phyloP scores from a whole-genome alignment of 164 flowering plant genomes.

The Vitis cinerea region DNA sequence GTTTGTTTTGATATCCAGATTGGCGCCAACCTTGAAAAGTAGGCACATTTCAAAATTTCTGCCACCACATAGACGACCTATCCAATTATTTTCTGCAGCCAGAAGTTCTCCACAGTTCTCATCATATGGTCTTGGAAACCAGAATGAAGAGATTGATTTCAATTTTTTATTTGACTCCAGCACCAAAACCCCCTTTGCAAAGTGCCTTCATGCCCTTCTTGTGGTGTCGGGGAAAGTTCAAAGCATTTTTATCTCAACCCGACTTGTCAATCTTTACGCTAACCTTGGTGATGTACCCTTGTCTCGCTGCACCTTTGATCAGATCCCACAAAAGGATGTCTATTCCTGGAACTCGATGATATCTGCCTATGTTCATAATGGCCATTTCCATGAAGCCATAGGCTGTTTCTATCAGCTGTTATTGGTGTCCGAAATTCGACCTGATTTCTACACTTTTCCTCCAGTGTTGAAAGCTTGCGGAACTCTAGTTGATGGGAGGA shows the following conservation, averaged over 20 bases:
- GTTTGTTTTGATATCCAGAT: constrained; percentile 12
- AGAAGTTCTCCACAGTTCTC: constrained; percentile 12
- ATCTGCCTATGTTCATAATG: constrained; percentile 43
- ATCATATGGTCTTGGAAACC: constrained; percentile 16
- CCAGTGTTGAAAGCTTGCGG: constrained; percentile 61
- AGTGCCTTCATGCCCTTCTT: constrained; percentile 56
- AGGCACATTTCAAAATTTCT: constrained; percentile 17
- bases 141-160: constrained; percentile 35
- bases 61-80: constrained; percentile 1
- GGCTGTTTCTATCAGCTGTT: constrained; percentile 39
- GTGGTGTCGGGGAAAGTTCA: constrained; percentile 49
- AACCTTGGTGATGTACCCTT: constrained; percentile 40
- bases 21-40: constrained; percentile 23
- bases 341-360: constrained; percentile 70
- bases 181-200: constrained; percentile 36
- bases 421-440: constrained; percentile 35
- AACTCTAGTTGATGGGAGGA: constrained; percentile 37
- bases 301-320: constrained; percentile 44
- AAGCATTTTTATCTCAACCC: constrained; percentile 42
- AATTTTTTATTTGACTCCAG: constrained; percentile 43
- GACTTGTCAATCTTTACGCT: constrained; percentile 60
- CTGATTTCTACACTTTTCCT: constrained; percentile 72
- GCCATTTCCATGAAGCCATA: constrained; percentile 36
- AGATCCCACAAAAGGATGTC: constrained; percentile 42
- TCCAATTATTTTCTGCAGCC: constrained; percentile 12